These are phyloP conservation scores for Termitomyces sp. DNA, from an alignment of 768 basidiomycete species.

Conservation along the genomic window DNA sequence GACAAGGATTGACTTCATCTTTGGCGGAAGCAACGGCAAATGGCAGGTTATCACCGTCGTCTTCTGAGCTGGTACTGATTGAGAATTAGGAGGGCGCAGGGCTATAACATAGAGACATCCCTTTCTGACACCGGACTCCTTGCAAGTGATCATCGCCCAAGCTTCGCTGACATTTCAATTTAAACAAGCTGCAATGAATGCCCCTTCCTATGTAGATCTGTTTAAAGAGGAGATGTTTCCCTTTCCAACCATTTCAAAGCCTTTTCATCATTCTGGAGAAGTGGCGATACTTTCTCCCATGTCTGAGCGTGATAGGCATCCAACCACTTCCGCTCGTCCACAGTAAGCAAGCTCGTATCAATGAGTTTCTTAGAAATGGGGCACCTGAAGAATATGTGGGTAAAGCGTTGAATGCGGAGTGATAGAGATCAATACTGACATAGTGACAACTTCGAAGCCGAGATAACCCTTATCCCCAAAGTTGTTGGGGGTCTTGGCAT, in stretches of 20 bases:
- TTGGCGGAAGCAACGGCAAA: constrained; percentile 42
- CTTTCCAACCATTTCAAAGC: constrained; percentile 62
- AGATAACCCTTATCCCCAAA: constrained; percentile 87
- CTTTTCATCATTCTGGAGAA: constrained; percentile 57
- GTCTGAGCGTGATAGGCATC: constrained; percentile 81
- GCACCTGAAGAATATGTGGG: constrained; percentile 40
- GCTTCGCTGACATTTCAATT: constrained; percentile 37
- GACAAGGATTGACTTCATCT: constrained; percentile 48
- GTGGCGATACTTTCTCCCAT: constrained; percentile 65
- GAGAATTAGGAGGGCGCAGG: constrained; percentile 27
- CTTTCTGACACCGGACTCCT: constrained; percentile 48
- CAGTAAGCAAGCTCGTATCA: constrained; percentile 55
- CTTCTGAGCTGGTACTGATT: neutral
- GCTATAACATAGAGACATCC: constrained; percentile 35
- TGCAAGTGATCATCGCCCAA: constrained; percentile 55
- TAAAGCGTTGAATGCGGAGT: neutral
- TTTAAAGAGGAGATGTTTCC: constrained; percentile 46
- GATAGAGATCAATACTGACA: constrained; percentile 44
- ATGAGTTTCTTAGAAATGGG: constrained; percentile 88
- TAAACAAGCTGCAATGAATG: neutral
- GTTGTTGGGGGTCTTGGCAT: constrained; percentile 65
- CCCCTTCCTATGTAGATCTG: neutral
- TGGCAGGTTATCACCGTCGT: constrained; percentile 29
- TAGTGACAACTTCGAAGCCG: constrained; percentile 81
- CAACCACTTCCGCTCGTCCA: constrained; percentile 74